These are phyloP conservation scores for Flaveria ramosissima DNA, from an alignment of 129 eudicot genomes.

Conservation along the genomic window DNA sequence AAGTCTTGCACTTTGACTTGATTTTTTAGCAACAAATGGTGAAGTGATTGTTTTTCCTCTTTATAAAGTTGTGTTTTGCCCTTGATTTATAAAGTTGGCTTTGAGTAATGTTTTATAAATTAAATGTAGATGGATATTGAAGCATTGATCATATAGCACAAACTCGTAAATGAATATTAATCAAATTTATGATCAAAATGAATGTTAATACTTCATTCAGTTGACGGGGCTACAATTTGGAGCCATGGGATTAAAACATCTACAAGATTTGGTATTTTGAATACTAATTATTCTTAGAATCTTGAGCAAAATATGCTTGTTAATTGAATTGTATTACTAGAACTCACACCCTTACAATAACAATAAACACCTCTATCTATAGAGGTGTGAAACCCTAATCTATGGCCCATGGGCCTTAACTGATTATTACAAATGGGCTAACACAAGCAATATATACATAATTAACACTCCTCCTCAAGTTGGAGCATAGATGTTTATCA, in stretches of 20 bases:
- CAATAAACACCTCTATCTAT: no score
- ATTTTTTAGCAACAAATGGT: background rate
- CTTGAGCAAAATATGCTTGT: background rate
- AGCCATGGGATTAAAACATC: background rate
- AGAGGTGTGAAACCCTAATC: no score
- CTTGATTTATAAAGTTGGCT: conserved; percentile 7
- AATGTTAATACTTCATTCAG: background rate
- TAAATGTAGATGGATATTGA: background rate
- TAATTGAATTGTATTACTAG: no score
- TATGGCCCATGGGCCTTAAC: no score
- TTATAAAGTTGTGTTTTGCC: background rate
- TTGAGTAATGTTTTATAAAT: background rate
- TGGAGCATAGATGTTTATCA: no score
- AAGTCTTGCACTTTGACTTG: background rate
- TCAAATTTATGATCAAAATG: background rate
- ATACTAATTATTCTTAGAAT: background rate
- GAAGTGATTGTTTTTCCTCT: background rate
- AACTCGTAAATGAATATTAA: background rate
- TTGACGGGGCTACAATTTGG: background rate
- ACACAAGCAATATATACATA: no score
- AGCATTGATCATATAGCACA: background rate
- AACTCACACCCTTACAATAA: no score
- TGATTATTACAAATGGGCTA: no score
- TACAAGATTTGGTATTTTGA: background rate
- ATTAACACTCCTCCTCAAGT: no score